Evolutionary conservation across 2,329 filamentous ascomycete species (phyloP), one percentile per base, ranked within the genome.

Genomic region (Colletotrichum echinochloae): DNA sequence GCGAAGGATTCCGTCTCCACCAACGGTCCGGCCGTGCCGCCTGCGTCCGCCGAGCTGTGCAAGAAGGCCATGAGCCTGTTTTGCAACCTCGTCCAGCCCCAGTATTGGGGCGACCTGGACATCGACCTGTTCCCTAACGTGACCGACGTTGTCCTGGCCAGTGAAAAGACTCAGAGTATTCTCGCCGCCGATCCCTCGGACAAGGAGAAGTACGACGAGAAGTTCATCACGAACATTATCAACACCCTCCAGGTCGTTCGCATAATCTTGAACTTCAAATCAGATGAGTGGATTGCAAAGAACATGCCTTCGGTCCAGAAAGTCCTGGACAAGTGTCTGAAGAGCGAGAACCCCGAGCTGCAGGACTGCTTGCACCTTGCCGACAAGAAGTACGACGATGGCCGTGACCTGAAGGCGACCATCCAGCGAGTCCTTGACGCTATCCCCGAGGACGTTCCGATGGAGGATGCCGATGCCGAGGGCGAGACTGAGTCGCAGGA

Each of bases 241-340:
- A 99, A 99, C 79, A 94, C 95, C 1, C 86, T 99, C 18, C 95
- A 98, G 79, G 93, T 98, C 49, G 86, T 99, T 71, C 93, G 95
- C 57, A 92, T 98, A 70, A 90, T 99, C 57, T 86, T 98, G 70
- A 94, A 96, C 75, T 91, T 92, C 73, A 97, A 97, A 80, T 85
- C 93, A 0, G 91, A 97, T 76, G 94, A 97, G 3, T 99, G 96
- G 96, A 91, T 98, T 46, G 83, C 94, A 62, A 90, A 90, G 76
- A 93, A 94, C 73, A 88, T 97, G 75, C 81, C 91, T 0, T 85
- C 90, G 35, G 86, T 98, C 35, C 94, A 98, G 79, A 97, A 94
- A 78, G 89, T 98, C 16, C 82, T 98, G 18, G 95, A 98, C 73
- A 98, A 97, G 82, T 90, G 93, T 16, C 83, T 99, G 64, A 94